phyloP scores from a whole-genome alignment of 1,139 yeast genomes.

The Kurtzmaniella quercitrusa region DNA sequence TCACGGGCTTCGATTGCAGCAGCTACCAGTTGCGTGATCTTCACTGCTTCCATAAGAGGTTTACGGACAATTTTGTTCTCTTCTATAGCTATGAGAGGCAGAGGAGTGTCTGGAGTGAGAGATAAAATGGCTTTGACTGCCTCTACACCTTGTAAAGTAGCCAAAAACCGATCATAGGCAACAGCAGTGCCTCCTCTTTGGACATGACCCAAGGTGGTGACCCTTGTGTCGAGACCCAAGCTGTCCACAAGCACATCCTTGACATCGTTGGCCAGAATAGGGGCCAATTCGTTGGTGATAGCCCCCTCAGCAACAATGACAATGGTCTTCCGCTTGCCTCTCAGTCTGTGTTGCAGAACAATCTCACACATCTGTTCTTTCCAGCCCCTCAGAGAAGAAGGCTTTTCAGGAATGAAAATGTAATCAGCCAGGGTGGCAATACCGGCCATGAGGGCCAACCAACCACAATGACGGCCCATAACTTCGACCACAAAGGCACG shows the following conservation, averaged over 20 bases:
- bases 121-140: conserved; percentile 76
- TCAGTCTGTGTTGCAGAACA: conserved; percentile 59
- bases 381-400: conserved; percentile 60
- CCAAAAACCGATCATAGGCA: conserved; percentile 70
- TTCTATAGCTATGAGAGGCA: conserved; percentile 70
- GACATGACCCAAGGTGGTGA: conserved; percentile 78
- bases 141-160: conserved; percentile 80
- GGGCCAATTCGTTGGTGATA: conserved; percentile 58
- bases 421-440: conserved; percentile 79
- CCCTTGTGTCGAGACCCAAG: conserved; percentile 71
- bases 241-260: conserved; percentile 61
- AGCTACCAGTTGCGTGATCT: conserved; percentile 66
- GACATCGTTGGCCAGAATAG: conserved; percentile 63
- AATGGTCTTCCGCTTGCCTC: conserved; percentile 74
- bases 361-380: conserved; percentile 62
- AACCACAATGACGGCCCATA: conserved; percentile 90
- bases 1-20: conserved; percentile 55
- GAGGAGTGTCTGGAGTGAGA: conserved; percentile 64
- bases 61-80: conserved; percentile 69
- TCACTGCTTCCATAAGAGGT: conserved; percentile 71
- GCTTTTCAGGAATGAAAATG: conserved; percentile 77
- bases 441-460: conserved; percentile 84
- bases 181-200: conserved; percentile 88
- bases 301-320: conserved; percentile 88
- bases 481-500: conserved; percentile 83